Evolutionary conservation across 495 filamentous ascomycete genomes (phyloP), one percentile per base, ranked within the genome.

Genomic region (Amorphotheca resinae): DNA sequence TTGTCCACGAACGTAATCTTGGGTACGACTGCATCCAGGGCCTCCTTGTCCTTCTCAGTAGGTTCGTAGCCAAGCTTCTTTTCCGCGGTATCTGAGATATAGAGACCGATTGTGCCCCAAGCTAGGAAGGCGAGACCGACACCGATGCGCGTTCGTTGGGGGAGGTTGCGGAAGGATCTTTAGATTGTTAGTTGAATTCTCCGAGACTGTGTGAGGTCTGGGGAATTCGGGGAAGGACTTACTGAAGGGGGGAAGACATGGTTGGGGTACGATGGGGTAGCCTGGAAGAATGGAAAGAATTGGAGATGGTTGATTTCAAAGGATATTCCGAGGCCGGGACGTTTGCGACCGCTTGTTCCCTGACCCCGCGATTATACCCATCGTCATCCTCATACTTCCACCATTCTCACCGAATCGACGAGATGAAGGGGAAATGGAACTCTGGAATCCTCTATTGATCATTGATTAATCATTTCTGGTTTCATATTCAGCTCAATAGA

Each of bases 91-190:
- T 80, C 68, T n/a, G 71, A 67, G 3, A 72, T 54, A 49, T 66
- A 66, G 12, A 84, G 62, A 9, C 75, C 79, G 25, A 76, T 57
- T n/a, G 57, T 59, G 0, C 76, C 76, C 64, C 77, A 85, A 22
- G 67, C 72, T 1, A 85, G 76, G 28, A 81, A 58, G 49, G 77
- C 77, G 41, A 74, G 44, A 39, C 82, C 80, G 56, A 84, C 64
- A 21, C 78, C 53, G 39, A 79, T 61, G 34, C 79, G 73, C 4
- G 79, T 78, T 51, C 72, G 70, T 3, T 77, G 72, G 22, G 67
- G 48, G 37, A 84, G 72, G 44, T 57, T 62, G 49, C 64, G 68
- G 62, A 83, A 85, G 51, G 67, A 73, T 50, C 74, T 78, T 51
- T 33, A 33, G 14, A 15, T 1, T 37, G 28, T 44, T 18, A 44